Evolutionary conservation across 768 basidiomycete genomes (phyloP).

Genomic region (Podaxis sp.): DNA sequence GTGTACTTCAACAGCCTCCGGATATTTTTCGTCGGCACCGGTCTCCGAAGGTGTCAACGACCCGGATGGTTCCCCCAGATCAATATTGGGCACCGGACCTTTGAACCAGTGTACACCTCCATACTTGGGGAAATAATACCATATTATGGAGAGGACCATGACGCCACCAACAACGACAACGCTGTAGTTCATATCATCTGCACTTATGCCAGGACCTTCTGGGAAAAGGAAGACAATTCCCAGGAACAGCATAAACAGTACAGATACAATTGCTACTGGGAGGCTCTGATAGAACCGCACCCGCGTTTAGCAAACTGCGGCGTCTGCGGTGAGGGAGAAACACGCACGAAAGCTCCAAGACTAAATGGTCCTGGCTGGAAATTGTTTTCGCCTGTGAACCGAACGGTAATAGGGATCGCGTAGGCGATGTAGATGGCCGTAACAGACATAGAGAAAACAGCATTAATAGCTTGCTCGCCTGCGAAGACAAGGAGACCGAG

Average conservation of each 20-base stretch:
- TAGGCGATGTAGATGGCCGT: slow-evolving; percentile 49
- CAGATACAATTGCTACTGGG: slow-evolving; percentile 54
- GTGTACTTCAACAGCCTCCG: background rate
- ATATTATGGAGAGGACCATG: slow-evolving; percentile 54
- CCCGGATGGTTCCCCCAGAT: background rate
- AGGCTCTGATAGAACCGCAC: slow-evolving; percentile 40
- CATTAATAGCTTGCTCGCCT: slow-evolving; percentile 55
- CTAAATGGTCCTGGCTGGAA: slow-evolving; percentile 59
- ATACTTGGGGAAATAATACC: slow-evolving; percentile 72
- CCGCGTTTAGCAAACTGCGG: background rate
- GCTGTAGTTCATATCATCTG: slow-evolving; percentile 68
- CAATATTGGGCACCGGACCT: slow-evolving; percentile 54
- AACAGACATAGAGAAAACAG: slow-evolving; percentile 52
- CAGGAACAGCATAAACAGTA: slow-evolving; percentile 69
- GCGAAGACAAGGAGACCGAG: slow-evolving; percentile 63
- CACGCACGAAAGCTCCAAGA: slow-evolving; percentile 37
- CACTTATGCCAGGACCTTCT: slow-evolving; percentile 42
- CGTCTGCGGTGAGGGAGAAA: background rate
- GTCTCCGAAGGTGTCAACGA: background rate
- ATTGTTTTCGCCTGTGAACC: slow-evolving; percentile 44
- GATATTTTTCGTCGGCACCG: background rate
- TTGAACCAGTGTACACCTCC: slow-evolving; percentile 77
- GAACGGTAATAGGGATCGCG: slow-evolving; percentile 50
- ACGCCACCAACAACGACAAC: slow-evolving; percentile 67
- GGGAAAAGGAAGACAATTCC: slow-evolving; percentile 66